phyloP scores from a whole-genome alignment of 441 rosid genomes.

The Pelargonium citronellum region DNA sequence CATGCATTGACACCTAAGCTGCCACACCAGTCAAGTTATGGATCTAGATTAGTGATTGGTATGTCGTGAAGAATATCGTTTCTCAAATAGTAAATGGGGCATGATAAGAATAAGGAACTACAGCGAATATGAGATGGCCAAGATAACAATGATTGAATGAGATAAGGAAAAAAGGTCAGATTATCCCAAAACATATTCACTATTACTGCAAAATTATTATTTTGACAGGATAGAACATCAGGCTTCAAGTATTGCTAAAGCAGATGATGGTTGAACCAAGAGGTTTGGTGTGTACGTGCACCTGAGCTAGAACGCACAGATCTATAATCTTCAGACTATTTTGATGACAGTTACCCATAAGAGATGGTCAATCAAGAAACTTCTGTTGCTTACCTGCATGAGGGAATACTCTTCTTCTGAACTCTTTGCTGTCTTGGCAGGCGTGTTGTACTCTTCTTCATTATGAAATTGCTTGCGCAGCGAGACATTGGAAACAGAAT shows the following conservation, averaged over 20 bases:
- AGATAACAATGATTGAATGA: neutral
- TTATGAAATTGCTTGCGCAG: conserved; percentile 68
- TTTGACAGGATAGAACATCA: neutral
- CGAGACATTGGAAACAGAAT: conserved; percentile 57
- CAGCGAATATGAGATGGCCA: neutral
- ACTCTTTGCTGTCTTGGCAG: conserved; percentile 40
- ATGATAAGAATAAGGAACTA: neutral
- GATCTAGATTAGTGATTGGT: neutral
- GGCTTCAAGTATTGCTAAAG: neutral
- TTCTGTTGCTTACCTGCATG: conserved; percentile 36
- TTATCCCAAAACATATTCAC: neutral
- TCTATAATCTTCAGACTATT: neutral
- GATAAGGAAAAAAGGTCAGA: neutral
- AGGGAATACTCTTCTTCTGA: conserved; percentile 45
- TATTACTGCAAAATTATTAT: neutral
- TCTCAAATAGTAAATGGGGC: neutral
- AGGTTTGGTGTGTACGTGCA: too few relatives aligned
- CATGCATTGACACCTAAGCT: neutral
- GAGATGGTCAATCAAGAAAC: conserved; percentile 11
- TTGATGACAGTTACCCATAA: neutral
- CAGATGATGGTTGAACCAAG: neutral
- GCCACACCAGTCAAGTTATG: neutral
- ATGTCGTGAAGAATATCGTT: neutral
- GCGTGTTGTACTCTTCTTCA: conserved; percentile 51
- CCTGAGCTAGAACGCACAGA: neutral